Evolutionary conservation across 495 filamentous ascomycete species (phyloP).

Genomic region (Podospora appendiculata): DNA sequence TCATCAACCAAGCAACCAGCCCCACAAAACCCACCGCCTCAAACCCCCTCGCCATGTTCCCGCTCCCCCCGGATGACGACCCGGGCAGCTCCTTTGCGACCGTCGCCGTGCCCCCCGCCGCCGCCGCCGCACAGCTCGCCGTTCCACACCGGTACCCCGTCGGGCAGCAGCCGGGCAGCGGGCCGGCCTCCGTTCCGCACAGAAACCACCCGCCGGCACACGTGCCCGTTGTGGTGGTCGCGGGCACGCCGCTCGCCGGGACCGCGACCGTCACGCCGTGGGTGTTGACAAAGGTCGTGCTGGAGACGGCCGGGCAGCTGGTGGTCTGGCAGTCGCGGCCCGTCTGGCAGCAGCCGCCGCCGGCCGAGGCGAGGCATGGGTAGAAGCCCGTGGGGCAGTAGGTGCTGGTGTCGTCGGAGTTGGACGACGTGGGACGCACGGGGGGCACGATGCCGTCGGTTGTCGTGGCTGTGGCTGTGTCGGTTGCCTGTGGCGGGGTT

Average conservation of each 20-base stretch:
- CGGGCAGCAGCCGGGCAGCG: slow-evolving; percentile 71
- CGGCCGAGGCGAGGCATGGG: slow-evolving; percentile 42
- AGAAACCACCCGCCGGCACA: slow-evolving; percentile 76
- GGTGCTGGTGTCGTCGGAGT: slow-evolving; percentile 13
- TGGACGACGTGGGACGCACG: slow-evolving; percentile 30
- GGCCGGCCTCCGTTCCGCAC: slow-evolving; percentile 48
- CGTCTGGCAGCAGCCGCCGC: slow-evolving; percentile 59
- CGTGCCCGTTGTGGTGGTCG: slow-evolving; percentile 25
- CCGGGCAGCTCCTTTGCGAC: slow-evolving; percentile 53
- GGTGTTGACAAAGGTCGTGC: slow-evolving; percentile 52
- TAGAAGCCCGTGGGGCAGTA: slow-evolving; percentile 53
- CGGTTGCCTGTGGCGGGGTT: background rate
- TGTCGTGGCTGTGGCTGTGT: background rate
- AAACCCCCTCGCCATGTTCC: background rate
- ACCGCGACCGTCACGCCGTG: slow-evolving; percentile 62
- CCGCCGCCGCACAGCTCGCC: slow-evolving; percentile 53
- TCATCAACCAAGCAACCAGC: background rate
- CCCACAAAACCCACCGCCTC: background rate
- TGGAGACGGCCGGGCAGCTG: slow-evolving; percentile 45
- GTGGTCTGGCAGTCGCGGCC: slow-evolving; percentile 67
- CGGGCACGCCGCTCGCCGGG: slow-evolving; percentile 37
- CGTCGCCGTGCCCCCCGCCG: slow-evolving; percentile 36
- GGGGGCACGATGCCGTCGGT: slow-evolving; percentile 18
- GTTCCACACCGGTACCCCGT: slow-evolving; percentile 62
- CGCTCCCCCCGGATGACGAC: background rate